Conservation (phyloP, 2,329 filamentous ascomycete species). For the Ophiostoma perfectum region DNA sequence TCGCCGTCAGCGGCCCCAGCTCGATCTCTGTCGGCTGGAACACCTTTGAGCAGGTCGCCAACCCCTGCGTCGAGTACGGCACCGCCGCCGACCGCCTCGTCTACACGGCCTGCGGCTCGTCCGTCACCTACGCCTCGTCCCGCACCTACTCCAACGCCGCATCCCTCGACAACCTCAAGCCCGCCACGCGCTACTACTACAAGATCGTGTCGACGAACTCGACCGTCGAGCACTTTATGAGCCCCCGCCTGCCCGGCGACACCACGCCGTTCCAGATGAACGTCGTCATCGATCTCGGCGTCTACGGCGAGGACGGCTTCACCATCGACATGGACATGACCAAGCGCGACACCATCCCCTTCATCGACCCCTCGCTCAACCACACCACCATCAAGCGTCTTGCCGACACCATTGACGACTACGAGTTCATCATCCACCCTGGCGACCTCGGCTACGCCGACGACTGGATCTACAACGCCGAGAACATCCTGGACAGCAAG, state of each 20-base stretch:
- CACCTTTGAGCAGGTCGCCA: conserved; percentile 44
- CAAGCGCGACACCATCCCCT: conserved; percentile 46
- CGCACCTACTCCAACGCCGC: conserved; percentile 50
- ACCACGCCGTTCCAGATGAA: conserved; percentile 48
- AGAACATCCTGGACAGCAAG: conserved; percentile 65
- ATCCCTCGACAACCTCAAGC: conserved; percentile 40
- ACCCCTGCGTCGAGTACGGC: conserved; percentile 50
- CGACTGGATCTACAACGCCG: conserved; percentile 46
- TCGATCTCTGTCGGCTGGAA: conserved; percentile 53
- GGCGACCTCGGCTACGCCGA: conserved; percentile 56
- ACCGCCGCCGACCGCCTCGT: conserved; percentile 37
- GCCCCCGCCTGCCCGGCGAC: conserved; percentile 49
- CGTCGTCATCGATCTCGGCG: conserved; percentile 50
- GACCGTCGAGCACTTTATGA: conserved; percentile 48
- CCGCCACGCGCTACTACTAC: conserved; percentile 56
- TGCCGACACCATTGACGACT: conserved; percentile 47
- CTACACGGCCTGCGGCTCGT: conserved; percentile 39
- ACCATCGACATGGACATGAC: conserved; percentile 41
- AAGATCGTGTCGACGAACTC: conserved; percentile 54
- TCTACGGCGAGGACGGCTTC: conserved; percentile 49
- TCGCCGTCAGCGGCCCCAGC: conserved; percentile 44
- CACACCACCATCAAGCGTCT: conserved; percentile 55
- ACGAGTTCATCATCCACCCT: conserved; percentile 51
- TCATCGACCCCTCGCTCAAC: conserved; percentile 47
- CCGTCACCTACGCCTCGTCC: conserved; percentile 49